Evolutionary conservation across 371 early-diverging fungal species (phyloP).

Genomic region (Circinella umbellata): DNA sequence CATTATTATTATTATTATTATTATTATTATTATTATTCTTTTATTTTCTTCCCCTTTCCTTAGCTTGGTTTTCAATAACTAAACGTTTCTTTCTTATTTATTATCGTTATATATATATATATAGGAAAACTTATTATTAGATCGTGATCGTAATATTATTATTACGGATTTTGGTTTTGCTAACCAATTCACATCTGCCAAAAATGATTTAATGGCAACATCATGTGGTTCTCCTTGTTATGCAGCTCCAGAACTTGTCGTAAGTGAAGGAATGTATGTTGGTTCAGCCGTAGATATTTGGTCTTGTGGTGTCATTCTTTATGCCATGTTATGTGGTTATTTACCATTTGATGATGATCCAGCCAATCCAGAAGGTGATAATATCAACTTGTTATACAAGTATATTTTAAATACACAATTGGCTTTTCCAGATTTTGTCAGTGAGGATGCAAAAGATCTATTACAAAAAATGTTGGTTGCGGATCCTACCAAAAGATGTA

Average conservation of each 20-base stretch:
- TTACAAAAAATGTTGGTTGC: conserved; percentile 92
- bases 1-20: no score
- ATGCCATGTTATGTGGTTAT: conserved; percentile 97
- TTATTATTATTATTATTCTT: no score
- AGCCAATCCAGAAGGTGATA: conserved; percentile 94
- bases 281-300: conserved; percentile 98
- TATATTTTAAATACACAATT: conserved; percentile 92
- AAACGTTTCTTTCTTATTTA: background rate
- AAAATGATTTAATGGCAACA: conserved; percentile 76
- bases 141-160: conserved; percentile 87
- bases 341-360: conserved; percentile 99
- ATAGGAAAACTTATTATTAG: conserved; percentile 87
- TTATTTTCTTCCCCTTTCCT: background rate
- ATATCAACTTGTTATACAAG: conserved; percentile 94
- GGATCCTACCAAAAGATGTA: conserved; percentile 86
- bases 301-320: conserved; percentile 95
- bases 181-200: conserved; percentile 81
- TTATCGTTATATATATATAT: conserved; percentile 36
- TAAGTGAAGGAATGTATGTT: conserved; percentile 96
- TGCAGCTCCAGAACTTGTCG: conserved; percentile 98
- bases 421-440: conserved; percentile 90
- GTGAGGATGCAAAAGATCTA: conserved; percentile 79
- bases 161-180: conserved; percentile 99
- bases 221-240: conserved; percentile 98
- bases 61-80: no score